A percentile compares a stretch with the other conserved stretches of the same genome.
Evolutionary conservation across 1,139 yeast genomes (phyloP).

Genomic region (Sugiyamaella novakii): DNA sequence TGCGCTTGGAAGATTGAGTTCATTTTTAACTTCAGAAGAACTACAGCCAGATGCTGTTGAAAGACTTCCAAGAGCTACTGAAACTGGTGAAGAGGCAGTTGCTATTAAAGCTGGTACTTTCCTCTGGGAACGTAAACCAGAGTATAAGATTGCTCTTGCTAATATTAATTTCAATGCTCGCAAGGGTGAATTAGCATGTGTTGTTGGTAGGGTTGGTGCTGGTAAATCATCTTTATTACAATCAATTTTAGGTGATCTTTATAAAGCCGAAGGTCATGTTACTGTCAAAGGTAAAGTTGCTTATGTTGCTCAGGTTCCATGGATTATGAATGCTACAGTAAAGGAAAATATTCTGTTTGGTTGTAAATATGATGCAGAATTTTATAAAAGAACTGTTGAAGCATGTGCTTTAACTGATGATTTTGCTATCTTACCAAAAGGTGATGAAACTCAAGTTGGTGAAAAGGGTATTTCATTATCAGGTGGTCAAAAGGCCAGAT

Average conservation of each 20-base stretch:
- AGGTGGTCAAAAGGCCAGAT: conserved; percentile 96
- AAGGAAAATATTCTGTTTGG: conserved; percentile 91
- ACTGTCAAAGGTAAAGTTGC: conserved; percentile 78
- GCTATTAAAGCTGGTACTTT: conserved; percentile 74
- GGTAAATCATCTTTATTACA: conserved; percentile 91
- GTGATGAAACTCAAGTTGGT: conserved; percentile 90
- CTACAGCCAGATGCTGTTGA: conserved; percentile 78
- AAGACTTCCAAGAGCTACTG: conserved; percentile 54
- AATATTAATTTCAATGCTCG: conserved; percentile 67
- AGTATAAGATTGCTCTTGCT: conserved; percentile 74
- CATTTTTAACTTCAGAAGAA: conserved; percentile 75
- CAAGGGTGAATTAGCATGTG: conserved; percentile 82
- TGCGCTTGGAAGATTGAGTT: conserved; percentile 73
- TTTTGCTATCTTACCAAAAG: conserved; percentile 76
- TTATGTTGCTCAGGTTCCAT: conserved; percentile 89
- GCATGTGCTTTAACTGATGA: conserved; percentile 92
- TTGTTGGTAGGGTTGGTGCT: conserved; percentile 90
- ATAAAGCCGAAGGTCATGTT: conserved; percentile 76
- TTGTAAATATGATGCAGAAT: conserved; percentile 74
- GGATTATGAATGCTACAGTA: conserved; percentile 95
- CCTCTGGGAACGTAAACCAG: conserved; percentile 82
- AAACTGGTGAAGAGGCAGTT: conserved; percentile 70
- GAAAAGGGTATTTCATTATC: conserved; percentile 95
- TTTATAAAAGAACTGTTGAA: conserved; percentile 73
- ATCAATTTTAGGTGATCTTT: conserved; percentile 81